Base-by-base conservation (phyloP, 2,329 filamentous ascomycete genomes). In the Volutella citrinella region DNA sequence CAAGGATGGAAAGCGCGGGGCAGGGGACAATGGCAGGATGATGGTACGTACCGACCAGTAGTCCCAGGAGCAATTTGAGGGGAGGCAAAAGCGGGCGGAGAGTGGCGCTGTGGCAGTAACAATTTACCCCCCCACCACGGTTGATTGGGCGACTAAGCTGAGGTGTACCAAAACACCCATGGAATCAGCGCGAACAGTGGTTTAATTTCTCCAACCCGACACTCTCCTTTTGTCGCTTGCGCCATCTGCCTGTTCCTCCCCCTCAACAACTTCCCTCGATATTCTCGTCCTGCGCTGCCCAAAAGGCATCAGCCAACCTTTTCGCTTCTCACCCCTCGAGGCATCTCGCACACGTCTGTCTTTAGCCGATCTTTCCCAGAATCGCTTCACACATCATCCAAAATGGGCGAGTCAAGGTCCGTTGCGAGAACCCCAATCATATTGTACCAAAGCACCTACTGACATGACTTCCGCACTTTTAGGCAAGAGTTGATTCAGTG, bases 401-500 rank as follows among this genome's bases (percentile, higher is more conserved):
- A 62, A 42, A 70, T 69, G 66, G 66, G 66, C 57, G 66, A 70
- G 61, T 70, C 66, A 50, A 64, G 66, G 66, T 69, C 48, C 40
- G 65, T 61, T 34, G 25, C 45, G 20, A 36, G 34, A 16, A 35
- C 28, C 11, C 30, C 36, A 25, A 19, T 22, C n/a, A n/a, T n/a
- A n/a, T n/a, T n/a, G n/a, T n/a, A n/a, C n/a, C n/a, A n/a, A n/a
- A n/a, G n/a, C n/a, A n/a, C n/a, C n/a, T n/a, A n/a, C n/a, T n/a
- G n/a, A n/a, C n/a, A n/a, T n/a, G n/a, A n/a, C n/a, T n/a, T n/a
- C n/a, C n/a, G n/a, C n/a, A n/a, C n/a, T n/a, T n/a, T n/a, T 56
- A 97, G 93, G 74, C 93, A 98, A 70, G 93, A 98, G 72, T 80
- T 98, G 54, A 76, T 98, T 54, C 78, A 82, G 69, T 98, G 93